Evolutionary conservation across 2,329 filamentous ascomycete species (phyloP).

Genomic region (Penicillium sp.): DNA sequence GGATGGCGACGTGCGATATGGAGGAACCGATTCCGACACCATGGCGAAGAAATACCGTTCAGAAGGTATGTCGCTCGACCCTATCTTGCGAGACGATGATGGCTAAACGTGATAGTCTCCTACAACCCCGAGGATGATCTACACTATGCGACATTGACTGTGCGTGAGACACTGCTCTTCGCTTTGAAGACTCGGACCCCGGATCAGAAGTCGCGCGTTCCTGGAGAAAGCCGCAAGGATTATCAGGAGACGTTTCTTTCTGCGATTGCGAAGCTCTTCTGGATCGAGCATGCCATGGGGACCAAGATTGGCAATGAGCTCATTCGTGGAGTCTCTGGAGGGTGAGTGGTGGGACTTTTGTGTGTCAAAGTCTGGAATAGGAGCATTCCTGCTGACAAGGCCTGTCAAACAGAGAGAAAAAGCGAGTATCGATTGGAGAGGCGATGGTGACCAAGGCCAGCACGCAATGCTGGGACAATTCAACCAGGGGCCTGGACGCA

Average conservation of each 20-base stretch:
- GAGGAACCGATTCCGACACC: constrained; percentile 52
- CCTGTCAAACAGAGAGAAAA: constrained; percentile 52
- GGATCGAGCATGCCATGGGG: constrained; percentile 67
- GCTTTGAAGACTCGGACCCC: constrained; percentile 68
- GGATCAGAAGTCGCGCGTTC: constrained; percentile 57
- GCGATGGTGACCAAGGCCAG: constrained; percentile 65
- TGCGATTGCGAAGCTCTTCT: constrained; percentile 68
- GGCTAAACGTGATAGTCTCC: constrained; percentile 49
- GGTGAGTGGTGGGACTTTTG: constrained; percentile 32
- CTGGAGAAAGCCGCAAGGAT: constrained; percentile 60
- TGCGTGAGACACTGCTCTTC: constrained; percentile 70
- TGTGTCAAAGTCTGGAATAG: background rate
- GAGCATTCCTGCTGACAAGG: background rate
- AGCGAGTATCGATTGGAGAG: constrained; percentile 79
- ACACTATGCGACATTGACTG: constrained; percentile 74
- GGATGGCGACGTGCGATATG: constrained; percentile 55
- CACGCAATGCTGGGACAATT: constrained; percentile 73
- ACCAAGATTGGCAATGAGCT: constrained; percentile 75
- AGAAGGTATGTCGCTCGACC: constrained; percentile 31
- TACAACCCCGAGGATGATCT: constrained; percentile 77
- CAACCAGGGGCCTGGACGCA: constrained; percentile 69
- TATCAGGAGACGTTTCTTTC: constrained; percentile 62
- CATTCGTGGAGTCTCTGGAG: constrained; percentile 67
- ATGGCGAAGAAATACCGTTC: constrained; percentile 52
- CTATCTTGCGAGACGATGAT: background rate